phyloP scores from a whole-genome alignment of 139 green algal species.

The Astrephomene gubernaculifera region DNA sequence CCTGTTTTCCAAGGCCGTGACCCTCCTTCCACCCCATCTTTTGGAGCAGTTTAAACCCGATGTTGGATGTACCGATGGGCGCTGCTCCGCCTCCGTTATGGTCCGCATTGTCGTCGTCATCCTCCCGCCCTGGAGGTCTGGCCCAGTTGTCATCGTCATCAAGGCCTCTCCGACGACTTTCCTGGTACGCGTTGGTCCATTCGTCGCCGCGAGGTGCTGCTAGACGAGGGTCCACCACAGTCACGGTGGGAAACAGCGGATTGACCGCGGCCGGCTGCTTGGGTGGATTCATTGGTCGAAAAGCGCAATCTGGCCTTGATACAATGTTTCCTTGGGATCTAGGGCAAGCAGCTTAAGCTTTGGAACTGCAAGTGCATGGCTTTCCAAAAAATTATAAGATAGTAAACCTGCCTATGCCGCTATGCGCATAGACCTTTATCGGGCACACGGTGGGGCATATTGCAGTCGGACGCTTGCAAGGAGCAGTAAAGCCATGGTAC shows the following conservation, averaged over 20 bases:
- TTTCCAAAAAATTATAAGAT: too few species aligned
- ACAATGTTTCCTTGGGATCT: too few species aligned
- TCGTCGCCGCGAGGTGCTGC: constrained; percentile 34
- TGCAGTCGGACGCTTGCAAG: too few species aligned
- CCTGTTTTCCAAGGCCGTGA: constrained; percentile 73
- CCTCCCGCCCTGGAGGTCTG: not conserved
- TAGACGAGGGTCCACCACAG: constrained; percentile 37
- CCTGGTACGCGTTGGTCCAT: constrained; percentile 41
- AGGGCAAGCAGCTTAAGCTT: too few species aligned
- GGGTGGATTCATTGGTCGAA: not conserved
- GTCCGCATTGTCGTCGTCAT: not conserved
- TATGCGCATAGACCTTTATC: too few species aligned
- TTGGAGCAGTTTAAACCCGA: constrained; percentile 85
- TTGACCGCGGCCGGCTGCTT: not conserved
- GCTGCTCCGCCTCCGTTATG: not conserved
- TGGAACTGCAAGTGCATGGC: too few species aligned
- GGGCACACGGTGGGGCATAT: too few species aligned
- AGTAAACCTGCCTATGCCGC: too few species aligned
- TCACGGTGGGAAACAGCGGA: not conserved
- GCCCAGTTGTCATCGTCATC: constrained; percentile 25
- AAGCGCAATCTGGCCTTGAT: too few species aligned
- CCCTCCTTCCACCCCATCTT: constrained; percentile 88
- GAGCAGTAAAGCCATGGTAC: too few species aligned
- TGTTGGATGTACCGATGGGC: constrained; percentile 66
- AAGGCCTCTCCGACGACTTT: not conserved